Conservation (phyloP, 1,284 basidiomycete genomes). For the Austroboletus niveus region DNA sequence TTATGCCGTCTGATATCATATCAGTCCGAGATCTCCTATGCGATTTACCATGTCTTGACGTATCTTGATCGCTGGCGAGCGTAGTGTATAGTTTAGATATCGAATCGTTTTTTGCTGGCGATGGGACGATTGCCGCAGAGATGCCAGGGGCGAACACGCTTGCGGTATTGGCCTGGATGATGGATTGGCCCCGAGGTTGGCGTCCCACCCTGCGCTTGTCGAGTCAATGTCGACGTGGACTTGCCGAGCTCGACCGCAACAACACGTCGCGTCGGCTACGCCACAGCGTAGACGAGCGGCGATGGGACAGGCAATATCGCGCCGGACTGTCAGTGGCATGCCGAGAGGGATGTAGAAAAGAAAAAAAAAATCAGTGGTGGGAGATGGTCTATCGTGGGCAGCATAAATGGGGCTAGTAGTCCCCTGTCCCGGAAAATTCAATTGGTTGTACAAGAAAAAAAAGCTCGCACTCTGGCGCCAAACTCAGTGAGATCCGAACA, state of each 20-base stretch:
- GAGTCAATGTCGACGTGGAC: neutral
- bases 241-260: no score
- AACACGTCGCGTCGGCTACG: no score
- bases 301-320: no score
- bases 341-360: neutral
- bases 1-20: constrained; percentile 12
- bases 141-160: no score
- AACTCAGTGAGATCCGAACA: no score
- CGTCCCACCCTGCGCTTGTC: no score
- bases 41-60: constrained; percentile 3
- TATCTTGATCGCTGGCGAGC: constrained; percentile 21
- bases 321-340: neutral
- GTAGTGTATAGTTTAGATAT: constrained; percentile 8
- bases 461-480: no score
- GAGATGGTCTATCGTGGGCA: neutral
- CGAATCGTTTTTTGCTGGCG: neutral
- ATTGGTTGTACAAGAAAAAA: no score
- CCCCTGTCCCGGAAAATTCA: neutral
- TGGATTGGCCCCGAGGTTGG: no score
- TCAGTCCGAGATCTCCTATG: constrained; percentile 16
- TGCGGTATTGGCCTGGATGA: no score
- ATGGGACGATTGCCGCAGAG: no score
- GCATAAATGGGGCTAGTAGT: neutral
- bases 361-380: neutral
- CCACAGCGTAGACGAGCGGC: no score